A percentile compares a stretch with the other conserved stretches of the same genome.
These are phyloP conservation scores for Poteriospumella lacustris DNA, from an alignment of 108 stramenopile genomes.

Conservation along the genomic window DNA sequence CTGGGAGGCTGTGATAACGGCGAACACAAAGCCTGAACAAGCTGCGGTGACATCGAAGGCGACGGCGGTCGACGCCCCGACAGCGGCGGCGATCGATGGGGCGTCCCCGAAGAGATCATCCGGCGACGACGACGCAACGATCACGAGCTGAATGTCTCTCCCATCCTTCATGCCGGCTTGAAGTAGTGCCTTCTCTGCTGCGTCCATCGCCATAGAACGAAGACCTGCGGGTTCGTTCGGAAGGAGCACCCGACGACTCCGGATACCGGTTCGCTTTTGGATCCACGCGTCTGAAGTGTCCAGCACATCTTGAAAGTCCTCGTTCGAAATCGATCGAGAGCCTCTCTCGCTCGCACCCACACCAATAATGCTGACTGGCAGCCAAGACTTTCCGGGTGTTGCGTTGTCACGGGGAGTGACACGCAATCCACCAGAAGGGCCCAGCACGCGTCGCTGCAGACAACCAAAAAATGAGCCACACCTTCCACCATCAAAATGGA, in stretches of 20 bases:
- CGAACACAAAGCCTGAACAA: slow-evolving; percentile 91
- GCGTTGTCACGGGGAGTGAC: too few relatives aligned
- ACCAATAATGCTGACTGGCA: neutral
- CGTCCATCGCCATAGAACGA: slow-evolving; percentile 26
- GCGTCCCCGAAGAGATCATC: slow-evolving; percentile 96
- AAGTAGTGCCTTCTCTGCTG: slow-evolving; percentile 61
- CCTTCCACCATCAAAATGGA: too few relatives aligned
- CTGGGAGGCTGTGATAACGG: slow-evolving; percentile 76
- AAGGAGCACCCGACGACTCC: slow-evolving; percentile 64
- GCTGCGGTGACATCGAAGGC: slow-evolving; percentile 94
- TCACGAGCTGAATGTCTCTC: slow-evolving; percentile 75
- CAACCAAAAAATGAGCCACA: too few relatives aligned
- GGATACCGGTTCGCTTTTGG: slow-evolving; percentile 79
- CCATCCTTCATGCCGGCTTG: slow-evolving; percentile 62
- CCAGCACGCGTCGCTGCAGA: too few relatives aligned
- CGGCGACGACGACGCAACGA: slow-evolving; percentile 77
- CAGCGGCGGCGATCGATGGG: slow-evolving; percentile 64
- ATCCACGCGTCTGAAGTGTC: slow-evolving; percentile 97
- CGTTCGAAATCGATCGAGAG: slow-evolving; percentile 59
- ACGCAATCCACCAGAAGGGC: too few relatives aligned
- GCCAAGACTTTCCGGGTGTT: neutral
- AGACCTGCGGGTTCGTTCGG: slow-evolving; percentile 40
- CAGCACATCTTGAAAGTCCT: slow-evolving; percentile 74
- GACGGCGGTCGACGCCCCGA: slow-evolving; percentile 70
- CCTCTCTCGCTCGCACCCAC: neutral